Evolutionary conservation across 139 green algal genomes (phyloP), one percentile per base, ranked within the genome.

Genomic region (Chlamydomonas schloesseri): DNA sequence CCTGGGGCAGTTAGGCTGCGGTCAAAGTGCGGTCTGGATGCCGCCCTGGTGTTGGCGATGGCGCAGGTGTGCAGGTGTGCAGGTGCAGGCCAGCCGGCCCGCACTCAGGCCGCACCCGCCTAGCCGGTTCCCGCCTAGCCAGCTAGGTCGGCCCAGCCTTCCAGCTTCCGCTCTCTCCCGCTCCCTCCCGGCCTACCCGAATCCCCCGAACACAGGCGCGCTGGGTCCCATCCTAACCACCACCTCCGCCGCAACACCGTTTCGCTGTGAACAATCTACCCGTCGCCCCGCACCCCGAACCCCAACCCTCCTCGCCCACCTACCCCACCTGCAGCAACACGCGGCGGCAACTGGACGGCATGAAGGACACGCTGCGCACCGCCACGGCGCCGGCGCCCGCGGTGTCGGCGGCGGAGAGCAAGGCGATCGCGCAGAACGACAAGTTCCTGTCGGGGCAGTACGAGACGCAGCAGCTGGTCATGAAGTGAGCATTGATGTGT

Each of bases 381-480:
- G 88, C 89, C 17, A 91, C 85, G 0, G 90, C 90, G 37, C 65
- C 88, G 15, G 71, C 87, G 55, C 78, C 78, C 0, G 3, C 60
- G 6, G n/a, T 84, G 20, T 78, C 68, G 9, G 28, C 33, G 15
- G 50, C 80, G 3, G 69, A 78, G 80, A 21, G 50, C 18, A 74
- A 82, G 50, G 50, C n/a, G 28, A 58, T 87, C n/a, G 86, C 92
- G 29, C 89, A 93, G 29, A 98, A 97, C 71, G 93, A 96, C 36
- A 73, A 78, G 20, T 97, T 96, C 81, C 91, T 98, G 31, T 69
- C 60, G 0, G 65, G 67, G 4, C 93, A 98, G 73, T 81, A 73
- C 9, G 90, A 94, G 36, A 80, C 86, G 73, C 96, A 98, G 88
- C 87, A 95, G 76, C 70, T 94, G 28, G 83, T 98, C 31, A 91